Base-by-base conservation (phyloP, 352 stramenopile genomes). In the Phytophthora colocasiae region DNA sequence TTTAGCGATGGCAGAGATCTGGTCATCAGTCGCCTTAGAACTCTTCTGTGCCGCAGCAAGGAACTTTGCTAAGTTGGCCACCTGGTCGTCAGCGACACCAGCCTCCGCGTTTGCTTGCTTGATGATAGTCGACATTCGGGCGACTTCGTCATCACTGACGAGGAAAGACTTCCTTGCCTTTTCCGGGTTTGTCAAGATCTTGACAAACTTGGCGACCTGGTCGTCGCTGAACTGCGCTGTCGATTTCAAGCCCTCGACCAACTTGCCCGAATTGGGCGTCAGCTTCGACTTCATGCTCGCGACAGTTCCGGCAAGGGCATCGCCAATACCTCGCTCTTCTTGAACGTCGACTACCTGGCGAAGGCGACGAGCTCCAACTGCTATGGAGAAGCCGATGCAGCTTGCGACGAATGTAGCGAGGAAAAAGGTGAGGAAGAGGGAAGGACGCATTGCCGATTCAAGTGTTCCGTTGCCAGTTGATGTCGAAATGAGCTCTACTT, bases 31-130 rank as follows among this genome's bases (percentile, higher is more conserved):
- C 1, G 32, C 5, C 7, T 10, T 12, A 15, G 22, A 24, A 50
- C 12, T 19, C 5, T 50, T 50, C 24, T 50, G 14, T 2, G 24
- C 44, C 12, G 15, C 44, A 17, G 44, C 44, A 14, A 50, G 38
- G n/a, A 15, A 0, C 44, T 12, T 50, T 34, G 44, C 44, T 1
- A 36, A 24, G 4, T 17, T 24, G 11, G 44, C 44, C 24, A 50
- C 44, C 15, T 50, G 22, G 44, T 50, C 44, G 32, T 22, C 44
- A 38, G 12, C 32, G 11, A 50, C 44, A 11, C 44, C 44, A 10
- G 31, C 6, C 12, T 27, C 44, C 36, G 22, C 44, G 12, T 50
- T 50, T 34, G 44, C 44, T 27, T 50, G 15, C 44, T 50, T 50
- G 44, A 50, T 14, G 11, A 50, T 7, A 19, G 15, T 6, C 44